phyloP scores from a whole-genome alignment of 1,139 yeast genomes.

The Suhomyces bokatorum region DNA sequence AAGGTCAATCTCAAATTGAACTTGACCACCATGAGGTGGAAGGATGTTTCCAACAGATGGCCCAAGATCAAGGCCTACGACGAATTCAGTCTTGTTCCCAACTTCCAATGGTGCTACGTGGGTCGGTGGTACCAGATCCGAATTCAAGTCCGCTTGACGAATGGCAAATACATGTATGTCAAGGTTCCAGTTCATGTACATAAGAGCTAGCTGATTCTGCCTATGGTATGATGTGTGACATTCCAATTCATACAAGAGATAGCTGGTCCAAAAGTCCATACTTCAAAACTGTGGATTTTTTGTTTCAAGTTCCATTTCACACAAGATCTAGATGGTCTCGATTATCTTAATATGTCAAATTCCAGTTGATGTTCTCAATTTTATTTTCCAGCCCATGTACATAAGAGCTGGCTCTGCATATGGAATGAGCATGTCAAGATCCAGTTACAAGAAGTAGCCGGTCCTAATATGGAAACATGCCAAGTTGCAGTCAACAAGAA shows the following conservation, averaged over 20 bases:
- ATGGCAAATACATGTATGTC: slow-evolving; percentile 20
- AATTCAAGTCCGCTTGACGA: slow-evolving; percentile 19
- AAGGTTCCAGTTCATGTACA: slow-evolving; percentile 21
- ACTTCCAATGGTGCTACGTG: slow-evolving; percentile 26
- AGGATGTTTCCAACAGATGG: neutral
- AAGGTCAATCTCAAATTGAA: slow-evolving; percentile 11
- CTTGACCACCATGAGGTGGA: slow-evolving; percentile 7
- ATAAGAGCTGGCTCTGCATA: neutral
- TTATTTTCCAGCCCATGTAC: slow-evolving; percentile 19
- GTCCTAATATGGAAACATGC: no score
- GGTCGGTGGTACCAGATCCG: slow-evolving; percentile 24
- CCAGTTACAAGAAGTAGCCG: no score
- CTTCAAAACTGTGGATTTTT: no score
- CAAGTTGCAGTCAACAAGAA: no score
- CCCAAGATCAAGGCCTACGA: slow-evolving; percentile 14
- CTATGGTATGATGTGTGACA: no score
- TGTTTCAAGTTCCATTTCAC: no score
- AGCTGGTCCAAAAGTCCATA: no score
- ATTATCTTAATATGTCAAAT: no score
- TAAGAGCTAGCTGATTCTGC: neutral
- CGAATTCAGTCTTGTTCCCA: slow-evolving; percentile 24
- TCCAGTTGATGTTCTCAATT: no score
- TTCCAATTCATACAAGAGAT: no score
- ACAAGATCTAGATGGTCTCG: no score
- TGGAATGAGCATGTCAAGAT: no score